Evolutionary conservation across 139 green algal species (phyloP).

Genomic region (Volvox reticuliferus): DNA sequence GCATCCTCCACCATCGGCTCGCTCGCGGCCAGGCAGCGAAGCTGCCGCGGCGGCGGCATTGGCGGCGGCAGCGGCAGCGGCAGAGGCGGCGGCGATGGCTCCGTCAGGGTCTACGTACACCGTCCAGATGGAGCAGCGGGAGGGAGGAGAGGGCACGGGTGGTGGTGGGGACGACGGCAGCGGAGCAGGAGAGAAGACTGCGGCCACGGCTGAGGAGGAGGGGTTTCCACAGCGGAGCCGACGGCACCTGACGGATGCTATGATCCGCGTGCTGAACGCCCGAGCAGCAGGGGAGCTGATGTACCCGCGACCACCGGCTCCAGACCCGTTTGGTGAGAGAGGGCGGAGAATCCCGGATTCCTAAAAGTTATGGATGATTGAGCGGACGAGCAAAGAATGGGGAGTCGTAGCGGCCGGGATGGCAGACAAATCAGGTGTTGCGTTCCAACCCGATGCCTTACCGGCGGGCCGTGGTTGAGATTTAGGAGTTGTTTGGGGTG

Average conservation of each 20-base stretch:
- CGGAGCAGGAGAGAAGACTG: neutral
- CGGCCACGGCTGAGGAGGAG: neutral
- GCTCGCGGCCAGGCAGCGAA: neutral
- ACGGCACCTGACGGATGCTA: neutral
- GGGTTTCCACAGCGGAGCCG: neutral
- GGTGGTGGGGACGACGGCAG: neutral
- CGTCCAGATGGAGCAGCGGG: neutral
- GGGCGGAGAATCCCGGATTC: too few relatives aligned
- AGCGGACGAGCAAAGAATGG: neutral
- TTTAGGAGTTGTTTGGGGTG: too few relatives aligned
- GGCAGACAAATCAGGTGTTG: too few relatives aligned
- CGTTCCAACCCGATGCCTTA: too few relatives aligned
- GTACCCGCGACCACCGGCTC: neutral
- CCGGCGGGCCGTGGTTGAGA: too few relatives aligned
- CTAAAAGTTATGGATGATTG: neutral
- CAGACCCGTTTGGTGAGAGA: neutral
- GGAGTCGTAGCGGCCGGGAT: neutral
- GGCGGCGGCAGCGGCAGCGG: slow-evolving; percentile 13
- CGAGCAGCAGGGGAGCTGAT: neutral
- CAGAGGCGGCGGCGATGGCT: neutral
- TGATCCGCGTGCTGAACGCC: neutral
- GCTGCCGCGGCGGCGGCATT: slow-evolving; percentile 3
- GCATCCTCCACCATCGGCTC: neutral
- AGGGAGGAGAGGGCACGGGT: neutral
- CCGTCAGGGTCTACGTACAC: too few relatives aligned